Conservation (phyloP, 306 rosid species). For the Prosopis cineraria region DNA sequence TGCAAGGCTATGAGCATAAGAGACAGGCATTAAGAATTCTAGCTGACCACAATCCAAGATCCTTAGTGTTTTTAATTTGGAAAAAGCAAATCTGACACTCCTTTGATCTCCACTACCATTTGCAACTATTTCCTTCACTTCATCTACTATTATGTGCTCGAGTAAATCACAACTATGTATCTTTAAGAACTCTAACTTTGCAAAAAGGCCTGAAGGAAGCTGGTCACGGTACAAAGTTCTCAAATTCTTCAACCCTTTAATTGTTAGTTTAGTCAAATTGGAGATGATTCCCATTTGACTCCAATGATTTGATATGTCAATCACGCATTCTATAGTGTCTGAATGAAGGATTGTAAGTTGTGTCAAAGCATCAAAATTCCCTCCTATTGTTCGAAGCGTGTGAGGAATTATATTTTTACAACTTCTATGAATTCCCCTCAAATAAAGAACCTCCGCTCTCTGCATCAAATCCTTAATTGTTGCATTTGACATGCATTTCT, state of each 20-base stretch:
- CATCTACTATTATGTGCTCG: neutral
- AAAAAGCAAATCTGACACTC: neutral
- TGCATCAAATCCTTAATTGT: neutral
- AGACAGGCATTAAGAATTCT: neutral
- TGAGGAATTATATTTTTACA: neutral
- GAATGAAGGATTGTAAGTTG: neutral
- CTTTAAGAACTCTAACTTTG: neutral
- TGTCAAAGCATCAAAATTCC: neutral
- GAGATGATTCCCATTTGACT: neutral
- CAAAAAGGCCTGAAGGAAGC: neutral
- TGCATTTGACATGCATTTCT: neutral
- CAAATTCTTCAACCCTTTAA: neutral
- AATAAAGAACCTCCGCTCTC: neutral
- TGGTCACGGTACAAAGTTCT: neutral
- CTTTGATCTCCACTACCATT: neutral
- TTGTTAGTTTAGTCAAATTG: neutral
- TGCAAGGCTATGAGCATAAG: neutral
- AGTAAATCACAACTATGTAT: neutral
- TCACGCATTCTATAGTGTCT: neutral
- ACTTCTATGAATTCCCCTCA: neutral
- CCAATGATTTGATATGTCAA: neutral
- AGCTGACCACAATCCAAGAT: accelerated
- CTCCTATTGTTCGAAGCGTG: neutral
- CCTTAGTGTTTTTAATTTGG: neutral
- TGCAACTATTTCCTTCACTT: neutral